Evolutionary conservation across 179 eudicot genomes (phyloP).

Genomic region (Pouteria campechiana): DNA sequence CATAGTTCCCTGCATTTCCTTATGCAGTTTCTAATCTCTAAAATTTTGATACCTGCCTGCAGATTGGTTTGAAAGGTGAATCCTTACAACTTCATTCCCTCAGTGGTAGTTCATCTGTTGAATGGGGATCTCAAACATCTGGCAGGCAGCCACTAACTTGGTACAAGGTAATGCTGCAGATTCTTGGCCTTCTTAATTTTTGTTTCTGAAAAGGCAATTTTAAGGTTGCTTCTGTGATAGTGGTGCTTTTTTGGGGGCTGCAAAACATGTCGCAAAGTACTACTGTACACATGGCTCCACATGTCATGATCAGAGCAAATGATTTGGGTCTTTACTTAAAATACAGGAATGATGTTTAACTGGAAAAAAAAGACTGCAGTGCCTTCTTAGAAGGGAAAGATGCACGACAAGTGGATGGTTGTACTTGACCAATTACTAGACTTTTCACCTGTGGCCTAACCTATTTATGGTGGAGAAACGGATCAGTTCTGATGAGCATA

Average conservation of each 20-base stretch:
- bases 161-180: conserved; percentile 57
- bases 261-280: too few relatives aligned
- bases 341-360: too few relatives aligned
- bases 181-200: neutral
- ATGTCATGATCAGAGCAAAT: too few relatives aligned
- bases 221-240: neutral
- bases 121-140: conserved; percentile 60
- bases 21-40: neutral
- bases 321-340: too few relatives aligned
- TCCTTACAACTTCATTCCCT: conserved; percentile 69
- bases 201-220: neutral
- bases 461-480: neutral
- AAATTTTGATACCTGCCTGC: conserved; percentile 5
- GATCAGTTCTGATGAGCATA: neutral
- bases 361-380: too few relatives aligned
- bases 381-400: too few relatives aligned
- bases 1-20: neutral
- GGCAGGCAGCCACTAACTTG: conserved; percentile 77
- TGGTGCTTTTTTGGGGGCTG: too few relatives aligned
- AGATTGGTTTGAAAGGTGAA: conserved; percentile 91
- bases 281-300: too few relatives aligned
- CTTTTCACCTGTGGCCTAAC: too few relatives aligned
- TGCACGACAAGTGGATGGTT: too few relatives aligned
- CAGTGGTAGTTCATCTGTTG: conserved; percentile 68
- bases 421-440: too few relatives aligned